These are phyloP conservation scores for Erythrobasidium hasegawianum DNA, from an alignment of 1,284 basidiomycete genomes.

Conservation along the genomic window DNA sequence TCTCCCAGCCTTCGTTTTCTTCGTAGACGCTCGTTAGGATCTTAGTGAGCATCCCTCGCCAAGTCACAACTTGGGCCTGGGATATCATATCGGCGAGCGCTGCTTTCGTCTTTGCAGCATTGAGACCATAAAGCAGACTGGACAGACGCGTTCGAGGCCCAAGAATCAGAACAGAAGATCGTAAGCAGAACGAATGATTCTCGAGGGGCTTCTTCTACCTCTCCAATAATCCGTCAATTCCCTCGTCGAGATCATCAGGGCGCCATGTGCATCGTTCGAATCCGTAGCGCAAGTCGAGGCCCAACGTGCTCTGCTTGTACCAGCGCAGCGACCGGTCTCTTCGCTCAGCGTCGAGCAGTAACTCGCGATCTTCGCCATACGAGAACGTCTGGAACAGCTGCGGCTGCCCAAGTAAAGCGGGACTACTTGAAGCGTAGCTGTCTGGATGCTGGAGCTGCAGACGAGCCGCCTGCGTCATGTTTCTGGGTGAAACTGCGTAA, in stretches of 20 bases:
- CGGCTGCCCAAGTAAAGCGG: conserved; percentile 60
- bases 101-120: conserved; percentile 52
- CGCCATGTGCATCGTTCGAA: conserved; percentile 62
- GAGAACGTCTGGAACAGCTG: conserved; percentile 64
- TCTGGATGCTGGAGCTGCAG: conserved; percentile 25
- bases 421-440: conserved; percentile 32
- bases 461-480: no score
- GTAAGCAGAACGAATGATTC: no score
- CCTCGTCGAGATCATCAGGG: conserved; percentile 57
- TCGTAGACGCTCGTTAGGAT: conserved; percentile 39
- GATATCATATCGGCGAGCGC: conserved; percentile 45
- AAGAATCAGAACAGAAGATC: background rate
- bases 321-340: conserved; percentile 63
- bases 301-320: conserved; percentile 60
- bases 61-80: conserved; percentile 61
- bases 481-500: no score
- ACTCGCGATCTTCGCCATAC: conserved; percentile 52
- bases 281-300: conserved; percentile 47
- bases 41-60: conserved; percentile 91
- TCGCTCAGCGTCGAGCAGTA: conserved; percentile 42
- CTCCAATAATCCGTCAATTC: conserved; percentile 42
- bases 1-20: conserved; percentile 68
- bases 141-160: conserved; percentile 58
- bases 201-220: conserved; percentile 32
- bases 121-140: conserved; percentile 59